Evolutionary conservation across 2,329 filamentous ascomycete species (phyloP).

Genomic region (Tothia fuscella): DNA sequence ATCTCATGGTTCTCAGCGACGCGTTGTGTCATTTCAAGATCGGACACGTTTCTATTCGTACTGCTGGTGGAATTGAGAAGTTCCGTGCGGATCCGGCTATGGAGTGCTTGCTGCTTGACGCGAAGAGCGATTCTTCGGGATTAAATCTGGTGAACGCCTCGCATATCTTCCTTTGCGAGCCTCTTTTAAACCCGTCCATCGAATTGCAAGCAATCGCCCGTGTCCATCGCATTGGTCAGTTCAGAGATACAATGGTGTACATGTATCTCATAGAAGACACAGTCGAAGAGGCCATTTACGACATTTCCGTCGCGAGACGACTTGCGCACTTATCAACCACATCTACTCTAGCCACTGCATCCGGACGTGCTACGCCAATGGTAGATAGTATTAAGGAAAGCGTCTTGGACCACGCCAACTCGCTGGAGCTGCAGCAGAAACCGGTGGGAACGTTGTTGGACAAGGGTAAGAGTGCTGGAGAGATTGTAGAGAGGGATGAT

Average conservation of each 20-base stretch:
- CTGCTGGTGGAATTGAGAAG: conserved; percentile 52
- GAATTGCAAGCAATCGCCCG: conserved; percentile 92
- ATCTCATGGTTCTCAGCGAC: conserved; percentile 58
- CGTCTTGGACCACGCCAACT: conserved; percentile 58
- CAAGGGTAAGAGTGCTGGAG: conserved; percentile 59
- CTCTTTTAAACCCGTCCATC: conserved; percentile 81
- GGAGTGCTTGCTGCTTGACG: conserved; percentile 82
- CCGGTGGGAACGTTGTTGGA: conserved; percentile 58
- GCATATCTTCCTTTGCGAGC: conserved; percentile 90
- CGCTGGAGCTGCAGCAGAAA: conserved; percentile 66
- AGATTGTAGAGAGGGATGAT: conserved; percentile 66
- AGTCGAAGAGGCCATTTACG: conserved; percentile 84
- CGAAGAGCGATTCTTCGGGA: conserved; percentile 76
- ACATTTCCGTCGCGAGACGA: conserved; percentile 67
- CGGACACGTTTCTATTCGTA: conserved; percentile 58
- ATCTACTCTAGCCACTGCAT: conserved; percentile 26
- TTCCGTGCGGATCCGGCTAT: conserved; percentile 65
- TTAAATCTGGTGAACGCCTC: conserved; percentile 87
- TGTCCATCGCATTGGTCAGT: conserved; percentile 88
- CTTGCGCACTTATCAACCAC: conserved; percentile 49
- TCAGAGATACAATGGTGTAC: conserved; percentile 82
- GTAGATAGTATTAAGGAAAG: conserved; percentile 17
- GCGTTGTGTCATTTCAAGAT: conserved; percentile 66
- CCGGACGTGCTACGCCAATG: conserved; percentile 19
- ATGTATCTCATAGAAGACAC: conserved; percentile 86